Conservation (phyloP, 1,284 basidiomycete species). For the Schizopora paradoxa region DNA sequence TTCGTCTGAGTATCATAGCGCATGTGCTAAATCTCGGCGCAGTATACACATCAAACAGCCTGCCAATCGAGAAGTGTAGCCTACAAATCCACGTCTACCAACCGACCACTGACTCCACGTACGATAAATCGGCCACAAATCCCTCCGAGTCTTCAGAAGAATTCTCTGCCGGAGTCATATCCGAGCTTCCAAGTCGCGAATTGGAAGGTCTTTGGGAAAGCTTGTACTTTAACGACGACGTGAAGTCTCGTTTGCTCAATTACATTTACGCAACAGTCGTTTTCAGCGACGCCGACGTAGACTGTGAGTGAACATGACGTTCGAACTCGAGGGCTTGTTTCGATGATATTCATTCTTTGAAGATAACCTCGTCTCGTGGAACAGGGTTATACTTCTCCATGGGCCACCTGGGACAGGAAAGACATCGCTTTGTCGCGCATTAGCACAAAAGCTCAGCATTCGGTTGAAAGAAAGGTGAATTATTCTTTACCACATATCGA, state of each 20-base stretch:
- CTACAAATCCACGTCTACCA: slow-evolving; percentile 88
- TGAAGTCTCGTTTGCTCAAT: slow-evolving; percentile 85
- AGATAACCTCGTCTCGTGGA: slow-evolving; percentile 94
- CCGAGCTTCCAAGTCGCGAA: slow-evolving; percentile 74
- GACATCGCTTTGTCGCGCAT: slow-evolving; percentile 89
- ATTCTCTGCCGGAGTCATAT: slow-evolving; percentile 81
- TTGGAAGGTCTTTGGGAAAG: slow-evolving; percentile 92
- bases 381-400: slow-evolving; percentile 89
- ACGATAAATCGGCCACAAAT: slow-evolving; percentile 53
- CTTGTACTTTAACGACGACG: slow-evolving; percentile 83
- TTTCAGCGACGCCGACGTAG: slow-evolving; percentile 84
- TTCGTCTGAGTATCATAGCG: not conserved
- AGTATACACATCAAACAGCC: slow-evolving; percentile 24
- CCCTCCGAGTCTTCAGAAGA: slow-evolving; percentile 38
- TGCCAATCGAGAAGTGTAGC: slow-evolving; percentile 51
- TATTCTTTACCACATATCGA: not conserved
- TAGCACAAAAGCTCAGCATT: slow-evolving; percentile 94
- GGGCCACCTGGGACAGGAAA: slow-evolving; percentile 98
- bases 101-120: slow-evolving; percentile 59
- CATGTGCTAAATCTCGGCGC: slow-evolving; percentile 30
- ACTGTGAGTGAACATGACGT: slow-evolving; percentile 51
- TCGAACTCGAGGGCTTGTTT: not conserved
- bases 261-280: slow-evolving; percentile 93
- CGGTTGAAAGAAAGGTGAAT: slow-evolving; percentile 75
- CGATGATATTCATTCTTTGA: slow-evolving; percentile 2